phyloP scores from a whole-genome alignment of 2,329 filamentous ascomycete species.

The Paraphaeosphaeria sporulosa region DNA sequence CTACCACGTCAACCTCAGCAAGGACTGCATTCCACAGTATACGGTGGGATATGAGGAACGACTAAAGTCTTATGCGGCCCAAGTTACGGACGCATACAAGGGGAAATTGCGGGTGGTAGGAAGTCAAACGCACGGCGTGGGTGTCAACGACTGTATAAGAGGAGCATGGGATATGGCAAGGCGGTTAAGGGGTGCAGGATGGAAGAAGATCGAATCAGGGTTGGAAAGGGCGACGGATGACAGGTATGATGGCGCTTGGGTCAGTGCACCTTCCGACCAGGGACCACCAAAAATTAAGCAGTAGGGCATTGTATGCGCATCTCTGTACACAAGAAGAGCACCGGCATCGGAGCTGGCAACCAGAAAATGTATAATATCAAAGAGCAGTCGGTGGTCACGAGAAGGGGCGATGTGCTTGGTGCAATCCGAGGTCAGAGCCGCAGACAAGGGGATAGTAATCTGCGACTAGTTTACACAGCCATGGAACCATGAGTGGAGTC shows the following conservation, averaged over 20 bases:
- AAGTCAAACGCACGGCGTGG: constrained; percentile 57
- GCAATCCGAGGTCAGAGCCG: not conserved
- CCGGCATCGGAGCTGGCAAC: not conserved
- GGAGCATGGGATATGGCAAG: constrained; percentile 63
- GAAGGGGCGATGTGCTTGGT: not conserved
- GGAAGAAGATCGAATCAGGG: constrained; percentile 36
- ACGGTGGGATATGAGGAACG: constrained; percentile 75
- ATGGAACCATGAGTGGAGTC: not conserved
- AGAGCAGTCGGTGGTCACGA: not conserved
- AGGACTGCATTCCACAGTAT: constrained; percentile 90
- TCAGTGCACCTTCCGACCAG: constrained; percentile 18
- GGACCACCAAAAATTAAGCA: constrained; percentile 12
- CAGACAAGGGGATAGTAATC: not conserved
- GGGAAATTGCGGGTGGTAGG: constrained; percentile 70
- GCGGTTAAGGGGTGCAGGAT: constrained; percentile 44
- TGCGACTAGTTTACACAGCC: not conserved
- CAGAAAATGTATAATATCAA: not conserved
- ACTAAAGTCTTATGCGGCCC: constrained; percentile 63
- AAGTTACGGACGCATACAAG: constrained; percentile 64
- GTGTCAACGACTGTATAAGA: constrained; percentile 61
- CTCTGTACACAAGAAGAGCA: not conserved
- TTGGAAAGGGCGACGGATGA: constrained; percentile 31
- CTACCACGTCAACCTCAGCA: constrained; percentile 67
- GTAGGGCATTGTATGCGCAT: constrained; percentile 6
- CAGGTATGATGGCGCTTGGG: constrained; percentile 20